Base-by-base conservation (phyloP, 768 basidiomycete species). In the Leccinum olivaceopallidum region DNA sequence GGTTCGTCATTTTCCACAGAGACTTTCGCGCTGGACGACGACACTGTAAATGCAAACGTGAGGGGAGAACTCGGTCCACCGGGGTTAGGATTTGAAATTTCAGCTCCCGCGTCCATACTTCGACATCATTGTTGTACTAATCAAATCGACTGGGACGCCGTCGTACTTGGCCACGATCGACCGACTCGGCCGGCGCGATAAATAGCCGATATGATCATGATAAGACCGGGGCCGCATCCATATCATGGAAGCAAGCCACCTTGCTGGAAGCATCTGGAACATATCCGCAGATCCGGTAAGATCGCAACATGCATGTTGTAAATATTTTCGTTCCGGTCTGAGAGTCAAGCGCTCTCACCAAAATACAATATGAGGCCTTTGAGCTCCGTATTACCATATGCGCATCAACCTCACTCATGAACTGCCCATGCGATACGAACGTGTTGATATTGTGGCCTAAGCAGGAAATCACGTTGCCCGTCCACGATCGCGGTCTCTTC, bases 171-270 rank as follows among this genome's bases (percentile, higher is more conserved):
- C 10, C 14, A 26, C 22, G 20, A 60, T 57, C 53, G 56, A 30
- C 49, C 28, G 14, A 34, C 30, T n/a, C 18, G 12, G 14, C 32
- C 37, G 20, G 47, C 12, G 3, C 12, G 28, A 14, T 44, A 26
- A 44, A 39, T 39, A 26, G 42, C 39, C 34, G 24, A 50, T 48
- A 34, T 50, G 48, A 53, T 60, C 36, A 28, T 51, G 62, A 64
- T 61, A 59, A 53, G 28, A 20, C 44, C 20, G 42, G 59, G n/a
- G 59, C 34, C 60, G 53, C 60, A 65, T 55, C 36, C 44, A 32
- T 34, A 34, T 52, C 53, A 36, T 24, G 53, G 48, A 59, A 28
- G 53, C n/a, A 32, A 47, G 20, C 12, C 14, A 22, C 47, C 26
- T 56, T 53, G 14, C 56, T 55, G 28, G 56, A 47, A 48, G 50